These are phyloP conservation scores for Paramecium pentaurelia DNA, from an alignment of 73 alveolate species.

Conservation along the genomic window DNA sequence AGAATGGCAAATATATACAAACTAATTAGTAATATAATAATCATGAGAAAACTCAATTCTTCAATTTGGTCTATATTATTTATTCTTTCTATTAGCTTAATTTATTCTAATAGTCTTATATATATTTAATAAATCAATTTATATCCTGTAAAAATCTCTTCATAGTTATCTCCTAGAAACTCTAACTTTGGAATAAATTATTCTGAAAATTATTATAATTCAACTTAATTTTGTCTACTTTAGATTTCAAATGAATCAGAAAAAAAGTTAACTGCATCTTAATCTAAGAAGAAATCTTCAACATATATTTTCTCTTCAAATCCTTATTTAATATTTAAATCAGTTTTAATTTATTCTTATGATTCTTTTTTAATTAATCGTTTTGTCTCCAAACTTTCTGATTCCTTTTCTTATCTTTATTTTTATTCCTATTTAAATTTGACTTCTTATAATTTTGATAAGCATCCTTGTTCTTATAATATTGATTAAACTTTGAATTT, in stretches of 20 bases:
- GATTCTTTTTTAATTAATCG: background rate
- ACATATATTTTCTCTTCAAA: background rate
- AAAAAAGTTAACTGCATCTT: background rate
- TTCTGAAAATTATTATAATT: background rate
- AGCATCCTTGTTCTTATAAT: background rate
- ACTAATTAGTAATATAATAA: too few relatives aligned
- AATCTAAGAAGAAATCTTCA: background rate
- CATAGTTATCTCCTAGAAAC: background rate
- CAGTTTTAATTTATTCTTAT: background rate
- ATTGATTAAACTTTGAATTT: background rate
- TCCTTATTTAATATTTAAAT: background rate
- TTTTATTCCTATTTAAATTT: background rate
- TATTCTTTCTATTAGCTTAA: too few relatives aligned
- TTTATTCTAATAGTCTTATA: too few relatives aligned
- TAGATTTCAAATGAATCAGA: background rate
- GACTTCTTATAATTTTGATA: slow-evolving; percentile 3
- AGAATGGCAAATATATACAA: too few relatives aligned
- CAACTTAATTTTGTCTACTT: background rate
- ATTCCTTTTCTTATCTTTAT: background rate
- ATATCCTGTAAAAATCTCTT: background rate
- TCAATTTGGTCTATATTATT: too few relatives aligned
- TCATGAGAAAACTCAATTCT: too few relatives aligned
- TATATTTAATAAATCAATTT: too few relatives aligned
- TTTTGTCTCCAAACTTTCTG: background rate
- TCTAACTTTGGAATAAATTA: background rate